Evolutionary conservation across 2,329 filamentous ascomycete genomes (phyloP).

Genomic region (Aureobasidium subglaciale): DNA sequence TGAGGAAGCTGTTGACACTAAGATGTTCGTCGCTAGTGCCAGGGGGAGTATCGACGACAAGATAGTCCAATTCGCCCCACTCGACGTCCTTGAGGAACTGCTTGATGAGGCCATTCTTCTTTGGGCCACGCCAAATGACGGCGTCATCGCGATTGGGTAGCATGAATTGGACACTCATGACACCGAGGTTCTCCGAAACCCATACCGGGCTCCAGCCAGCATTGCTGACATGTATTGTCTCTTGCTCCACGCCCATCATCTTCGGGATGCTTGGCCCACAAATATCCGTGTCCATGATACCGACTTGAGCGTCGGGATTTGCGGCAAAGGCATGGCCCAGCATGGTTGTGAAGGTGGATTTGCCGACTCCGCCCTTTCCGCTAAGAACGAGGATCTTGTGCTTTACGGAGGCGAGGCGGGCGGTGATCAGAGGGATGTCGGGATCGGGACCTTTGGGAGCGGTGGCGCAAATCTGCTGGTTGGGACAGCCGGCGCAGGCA

Average conservation of each 20-base stretch:
- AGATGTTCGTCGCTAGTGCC: slow-evolving; percentile 94
- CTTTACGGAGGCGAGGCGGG: slow-evolving; percentile 69
- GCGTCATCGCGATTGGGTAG: slow-evolving; percentile 88
- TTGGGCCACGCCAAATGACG: slow-evolving; percentile 93
- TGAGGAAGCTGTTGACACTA: slow-evolving; percentile 84
- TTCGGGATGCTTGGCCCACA: slow-evolving; percentile 94
- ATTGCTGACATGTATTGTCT: slow-evolving; percentile 86
- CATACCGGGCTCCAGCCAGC: slow-evolving; percentile 92
- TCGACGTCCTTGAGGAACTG: slow-evolving; percentile 96
- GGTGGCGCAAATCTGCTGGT: slow-evolving; percentile 89
- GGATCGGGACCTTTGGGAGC: slow-evolving; percentile 93
- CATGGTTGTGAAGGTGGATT: slow-evolving; percentile 86
- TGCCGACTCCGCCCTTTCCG: slow-evolving; percentile 94
- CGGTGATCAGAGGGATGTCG: slow-evolving; percentile 81
- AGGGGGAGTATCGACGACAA: slow-evolving; percentile 91
- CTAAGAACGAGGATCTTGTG: slow-evolving; percentile 92
- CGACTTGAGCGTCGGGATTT: slow-evolving; percentile 71
- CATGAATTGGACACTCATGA: slow-evolving; percentile 99
- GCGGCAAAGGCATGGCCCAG: slow-evolving; percentile 83
- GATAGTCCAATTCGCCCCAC: slow-evolving; percentile 90
- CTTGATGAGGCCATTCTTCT: slow-evolving; percentile 98
- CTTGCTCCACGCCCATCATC: slow-evolving; percentile 95
- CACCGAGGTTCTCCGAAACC: slow-evolving; percentile 86
- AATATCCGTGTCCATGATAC: slow-evolving; percentile 97
- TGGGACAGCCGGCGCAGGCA: slow-evolving; percentile 90